Conservation (phyloP, 805 yeast genomes). For the Clavispora vitiphila region DNA sequence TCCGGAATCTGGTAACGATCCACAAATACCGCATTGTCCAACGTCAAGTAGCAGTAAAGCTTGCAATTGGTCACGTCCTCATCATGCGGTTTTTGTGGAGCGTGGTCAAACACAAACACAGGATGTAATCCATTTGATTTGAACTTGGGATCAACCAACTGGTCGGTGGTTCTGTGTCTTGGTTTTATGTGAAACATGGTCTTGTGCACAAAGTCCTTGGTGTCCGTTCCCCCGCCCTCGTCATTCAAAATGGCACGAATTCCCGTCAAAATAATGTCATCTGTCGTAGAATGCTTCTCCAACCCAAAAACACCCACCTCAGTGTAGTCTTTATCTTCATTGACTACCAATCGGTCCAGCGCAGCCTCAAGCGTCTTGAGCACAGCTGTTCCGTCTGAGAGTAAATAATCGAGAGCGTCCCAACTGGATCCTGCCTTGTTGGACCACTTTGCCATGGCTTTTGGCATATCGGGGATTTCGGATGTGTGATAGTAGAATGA, state of each 20-base stretch:
- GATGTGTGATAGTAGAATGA: constrained; percentile 24
- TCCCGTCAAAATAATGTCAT: constrained; percentile 35
- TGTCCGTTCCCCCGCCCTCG: constrained; percentile 7
- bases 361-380: constrained; percentile 3
- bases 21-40: constrained; percentile 29
- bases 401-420: constrained; percentile 10
- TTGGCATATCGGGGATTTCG: neutral
- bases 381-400: constrained; percentile 2
- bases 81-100: constrained; percentile 20
- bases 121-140: constrained; percentile 36
- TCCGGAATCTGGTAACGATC: constrained; percentile 35
- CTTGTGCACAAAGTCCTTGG: constrained; percentile 18
- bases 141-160: neutral
- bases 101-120: constrained; percentile 13
- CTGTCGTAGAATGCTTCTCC: constrained; percentile 23
- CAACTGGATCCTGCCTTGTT: constrained; percentile 2
- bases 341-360: constrained; percentile 1
- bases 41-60: constrained; percentile 27
- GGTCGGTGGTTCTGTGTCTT: constrained; percentile 22
- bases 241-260: constrained; percentile 26
- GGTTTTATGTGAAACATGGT: constrained; percentile 42
- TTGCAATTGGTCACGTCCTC: constrained; percentile 22
- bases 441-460: neutral
- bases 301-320: constrained; percentile 36
- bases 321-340: constrained; percentile 9